These are phyloP conservation scores for Strobilomyces echinocephalus DNA, from an alignment of 768 basidiomycete genomes.

Conservation along the genomic window DNA sequence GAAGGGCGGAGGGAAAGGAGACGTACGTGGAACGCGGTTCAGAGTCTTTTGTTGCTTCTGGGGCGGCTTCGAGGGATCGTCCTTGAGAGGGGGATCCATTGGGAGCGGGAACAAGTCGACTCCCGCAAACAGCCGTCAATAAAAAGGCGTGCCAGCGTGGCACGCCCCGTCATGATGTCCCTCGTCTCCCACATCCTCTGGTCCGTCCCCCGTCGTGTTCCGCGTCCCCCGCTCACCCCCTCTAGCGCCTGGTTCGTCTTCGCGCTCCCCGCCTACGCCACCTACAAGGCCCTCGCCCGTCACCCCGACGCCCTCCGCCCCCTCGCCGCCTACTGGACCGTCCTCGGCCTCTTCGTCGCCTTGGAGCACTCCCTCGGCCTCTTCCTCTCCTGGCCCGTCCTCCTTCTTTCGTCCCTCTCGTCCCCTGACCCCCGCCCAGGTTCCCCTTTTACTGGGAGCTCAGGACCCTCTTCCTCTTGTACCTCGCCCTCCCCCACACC, in stretches of 20 bases:
- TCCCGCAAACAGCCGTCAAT: conserved; percentile 19
- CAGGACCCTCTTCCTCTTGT: conserved; percentile 64
- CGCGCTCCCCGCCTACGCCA: conserved; percentile 56
- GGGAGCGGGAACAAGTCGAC: conserved; percentile 3
- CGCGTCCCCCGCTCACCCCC: not conserved
- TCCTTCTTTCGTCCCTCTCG: not conserved
- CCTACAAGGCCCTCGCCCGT: conserved; percentile 62
- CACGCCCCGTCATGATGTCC: conserved; percentile 38
- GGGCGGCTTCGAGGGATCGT: conserved; percentile 27
- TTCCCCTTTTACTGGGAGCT: conserved; percentile 74
- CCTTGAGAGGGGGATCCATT: conserved; percentile 23
- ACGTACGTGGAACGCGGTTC: conserved; percentile 84
- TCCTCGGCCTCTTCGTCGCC: conserved; percentile 55
- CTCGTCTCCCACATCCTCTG: conserved; percentile 46
- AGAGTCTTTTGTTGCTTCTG: conserved; percentile 72
- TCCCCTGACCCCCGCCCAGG: conserved; percentile 37
- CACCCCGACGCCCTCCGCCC: conserved; percentile 48
- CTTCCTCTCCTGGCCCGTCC: conserved; percentile 58
- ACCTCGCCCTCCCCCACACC: conserved; percentile 64
- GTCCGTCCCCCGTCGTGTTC: conserved; percentile 25
- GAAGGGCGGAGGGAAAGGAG: conserved; percentile 10
- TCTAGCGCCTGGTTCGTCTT: conserved; percentile 68
- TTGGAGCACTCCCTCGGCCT: conserved; percentile 61
- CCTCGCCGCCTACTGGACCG: conserved; percentile 61
- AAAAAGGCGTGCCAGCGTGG: conserved; percentile 6